Base-by-base conservation (phyloP, 441 rosid genomes). In the Aleurites moluccanus region DNA sequence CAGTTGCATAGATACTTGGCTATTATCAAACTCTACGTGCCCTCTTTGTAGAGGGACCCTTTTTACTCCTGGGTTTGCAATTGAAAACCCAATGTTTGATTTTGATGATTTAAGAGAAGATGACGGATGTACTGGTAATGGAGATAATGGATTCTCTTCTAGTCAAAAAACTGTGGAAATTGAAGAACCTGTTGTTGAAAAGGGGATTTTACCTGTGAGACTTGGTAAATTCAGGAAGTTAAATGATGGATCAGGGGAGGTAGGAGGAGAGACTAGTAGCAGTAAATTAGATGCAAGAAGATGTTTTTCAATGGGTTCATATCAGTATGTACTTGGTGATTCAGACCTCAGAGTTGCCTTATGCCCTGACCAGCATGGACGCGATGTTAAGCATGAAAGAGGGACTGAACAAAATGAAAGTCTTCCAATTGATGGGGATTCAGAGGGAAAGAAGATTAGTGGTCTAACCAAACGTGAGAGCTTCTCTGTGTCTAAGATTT, bases 401-500 rank as follows among this genome's bases (percentile, higher is more conserved):
- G 83, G 76, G 9, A 67, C 38, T 44, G 86, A 81, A 33, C 80
- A 77, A 70, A 80, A 40, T 59, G 88, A 73, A 60, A 73, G 72
- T 70, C 79, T 83, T 28, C 81, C 84, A 0, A 78, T 73, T 74
- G 87, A 80, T 23, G 67, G 77, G 33, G 90, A 81, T 53, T 76
- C 72, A 40, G 94, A 86, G 56, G 91, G 85, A 21, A 91, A 88
- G 85, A 88, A 84, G 83, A 87, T 88, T 27, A 85, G 70, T 69
- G 85, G 75, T 42, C 85, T 86, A 66, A 84, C 80, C 30, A 88
- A 88, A 77, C 93, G 98, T 25, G 99, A 95, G 72, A 95, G 99
- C 83, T 91, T 85, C 78, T 95, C 98, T 3, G 87, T 89, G 53
- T 95, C 99, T 6, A 95, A 95, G 88, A 93, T 95, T 75, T 95